These are phyloP conservation scores for Tremella yokohamensis DNA, from an alignment of 768 basidiomycete genomes.

Conservation along the genomic window DNA sequence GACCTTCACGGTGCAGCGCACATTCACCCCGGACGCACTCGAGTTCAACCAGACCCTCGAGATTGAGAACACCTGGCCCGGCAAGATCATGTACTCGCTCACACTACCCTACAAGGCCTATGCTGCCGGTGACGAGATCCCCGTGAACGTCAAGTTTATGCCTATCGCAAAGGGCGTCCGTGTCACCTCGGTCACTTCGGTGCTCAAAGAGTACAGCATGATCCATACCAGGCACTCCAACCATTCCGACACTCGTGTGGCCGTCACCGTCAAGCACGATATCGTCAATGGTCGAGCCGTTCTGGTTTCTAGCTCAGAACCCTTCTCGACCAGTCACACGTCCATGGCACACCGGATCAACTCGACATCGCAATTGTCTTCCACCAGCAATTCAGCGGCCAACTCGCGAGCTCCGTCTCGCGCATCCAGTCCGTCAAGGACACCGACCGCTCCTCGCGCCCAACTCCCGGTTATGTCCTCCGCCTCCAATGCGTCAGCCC, in stretches of 20 bases:
- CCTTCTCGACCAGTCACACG: conserved; percentile 1
- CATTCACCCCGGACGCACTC: conserved; percentile 73
- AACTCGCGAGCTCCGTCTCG: conserved; percentile 16
- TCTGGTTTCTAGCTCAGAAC: conserved; percentile 17
- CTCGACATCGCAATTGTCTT: conserved; percentile 3
- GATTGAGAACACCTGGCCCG: conserved; percentile 89
- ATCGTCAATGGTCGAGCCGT: conserved; percentile 58
- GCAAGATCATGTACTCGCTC: conserved; percentile 87
- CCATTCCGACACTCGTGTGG: conserved; percentile 63
- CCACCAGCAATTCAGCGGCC: conserved; percentile 11
- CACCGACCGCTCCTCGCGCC: conserved; percentile 4
- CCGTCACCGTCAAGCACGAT: conserved; percentile 66
- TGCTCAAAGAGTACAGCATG: conserved; percentile 65
- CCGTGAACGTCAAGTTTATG: conserved; percentile 77
- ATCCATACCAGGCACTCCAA: conserved; percentile 61
- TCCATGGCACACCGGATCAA: not conserved
- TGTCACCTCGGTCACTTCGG: conserved; percentile 64
- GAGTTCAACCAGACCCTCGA: conserved; percentile 96
- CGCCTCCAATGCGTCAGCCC: not conserved
- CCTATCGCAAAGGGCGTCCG: conserved; percentile 79
- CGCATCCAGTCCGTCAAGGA: conserved; percentile 11
- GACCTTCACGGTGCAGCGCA: conserved; percentile 67
- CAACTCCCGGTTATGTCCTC: not conserved
- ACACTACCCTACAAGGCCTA: conserved; percentile 94
- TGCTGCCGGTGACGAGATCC: conserved; percentile 81